Base-by-base conservation (phyloP, 257 asterid species). In the Fraxinus cuspidata region DNA sequence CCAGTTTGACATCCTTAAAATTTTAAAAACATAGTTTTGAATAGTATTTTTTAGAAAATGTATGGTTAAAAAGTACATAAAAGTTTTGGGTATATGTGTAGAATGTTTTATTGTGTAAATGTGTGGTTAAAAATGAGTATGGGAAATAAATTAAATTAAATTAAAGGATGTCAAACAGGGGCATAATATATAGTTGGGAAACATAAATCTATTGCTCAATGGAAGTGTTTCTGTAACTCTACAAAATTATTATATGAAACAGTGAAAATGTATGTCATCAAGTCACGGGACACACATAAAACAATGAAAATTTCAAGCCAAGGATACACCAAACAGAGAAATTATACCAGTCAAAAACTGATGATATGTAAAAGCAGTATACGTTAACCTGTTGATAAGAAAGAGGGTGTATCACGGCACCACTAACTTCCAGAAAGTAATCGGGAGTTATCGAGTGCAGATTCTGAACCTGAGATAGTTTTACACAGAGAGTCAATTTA, bases 351-450 rank as follows among this genome's bases (percentile, higher is more conserved):
- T 66, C 70, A 56, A 5, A 40, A 72, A 72, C 58, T 23, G 38
- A 19, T 12, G 32, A 70, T 27, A 68, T 40, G 79, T 76, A 79
- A 42, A 16, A 28, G 69, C 13, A 60, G 68, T 27, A 72, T 31
- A 44, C 56, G 72, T 83, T 73, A 89, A 95, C 99, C 99, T 96
- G 99, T 81, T 96, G 99, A 87, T 96, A 96, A 77, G 99, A 96
- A 78, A 96, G 93, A 71, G 99, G 98, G 81, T 96, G 99, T 77
- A 96, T 92, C 82, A 96, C 92, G 66, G 98, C 97, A 77, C 99
- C 98, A 85, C 99, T 93, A 81, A 96, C 92, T 93, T 96, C 98
- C 88, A 96, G 89, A 86, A 93, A 96, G 88, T 88, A 82, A 81
- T 89, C 88, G 8, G 99, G 99, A 44, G 99, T 96, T 80, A 96